Base-by-base conservation (phyloP, 164 flowering plant species). In the Stephania japonica region DNA sequence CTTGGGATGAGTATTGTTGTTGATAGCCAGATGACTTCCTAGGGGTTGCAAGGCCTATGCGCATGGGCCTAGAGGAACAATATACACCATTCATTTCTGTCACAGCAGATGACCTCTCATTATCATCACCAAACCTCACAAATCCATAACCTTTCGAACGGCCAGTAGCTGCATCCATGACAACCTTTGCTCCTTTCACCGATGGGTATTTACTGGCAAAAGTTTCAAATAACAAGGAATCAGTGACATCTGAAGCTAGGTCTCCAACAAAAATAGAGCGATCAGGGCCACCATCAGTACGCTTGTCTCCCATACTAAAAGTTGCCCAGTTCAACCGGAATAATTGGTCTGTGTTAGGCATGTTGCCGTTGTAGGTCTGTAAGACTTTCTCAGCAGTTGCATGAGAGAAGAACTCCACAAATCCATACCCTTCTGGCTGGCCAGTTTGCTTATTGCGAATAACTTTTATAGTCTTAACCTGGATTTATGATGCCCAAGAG, bases 241-340 rank as follows among this genome's bases (percentile, higher is more conserved):
- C 99, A 70, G 90, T 89, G 71, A 94, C 99, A 84, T 94, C 99
- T 75, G 96, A 78, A 76, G 98, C 98, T 75, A 94, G 80, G 79
- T 94, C 98, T 80, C 99, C 99, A 16, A 94, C 99, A 79, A 94
- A 94, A 70, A 94, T 94, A 53, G 99, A 94, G 70, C 87, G 94
- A 81, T 91, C 99, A 69, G 98, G 82, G 82, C 86, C 90, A 73
- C 83, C 87, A 77, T 90, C 97, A 68, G 89, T 78, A 44, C 92
- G 92, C 83, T 85, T 91, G 13, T 94, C 97, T 47, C 94, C 95
- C 79, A 85, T 83, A 85, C 94, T 90, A 83, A 91, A 91, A 71
- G 94, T 80, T 53, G 99, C 98, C 99, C 99, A 94, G 78, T 92
- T 94, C 67, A 94, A 75, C 50, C 93, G 94, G 78, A 93, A 95